phyloP scores from a whole-genome alignment of 108 stramenopile genomes.

The Skeletonema potamos region DNA sequence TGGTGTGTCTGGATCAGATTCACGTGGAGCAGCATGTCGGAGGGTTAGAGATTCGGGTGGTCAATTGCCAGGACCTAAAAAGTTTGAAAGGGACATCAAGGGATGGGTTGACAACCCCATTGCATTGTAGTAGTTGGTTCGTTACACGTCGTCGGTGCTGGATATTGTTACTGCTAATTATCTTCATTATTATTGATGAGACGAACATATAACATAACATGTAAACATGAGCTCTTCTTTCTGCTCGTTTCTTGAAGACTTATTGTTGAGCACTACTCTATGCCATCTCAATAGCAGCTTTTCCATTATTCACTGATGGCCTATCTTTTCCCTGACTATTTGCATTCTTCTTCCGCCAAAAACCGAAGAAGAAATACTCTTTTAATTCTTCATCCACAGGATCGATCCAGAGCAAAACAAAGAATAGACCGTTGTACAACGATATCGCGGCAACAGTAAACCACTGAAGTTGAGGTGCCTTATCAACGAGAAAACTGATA shows the following conservation, averaged over 20 bases:
- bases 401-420: neutral
- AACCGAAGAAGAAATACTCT: neutral
- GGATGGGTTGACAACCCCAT: slow-evolving; percentile 4
- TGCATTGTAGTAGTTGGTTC: neutral
- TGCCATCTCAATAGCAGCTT: neutral
- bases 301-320: neutral
- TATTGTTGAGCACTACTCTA: neutral
- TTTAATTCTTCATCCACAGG: neutral
- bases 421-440: neutral
- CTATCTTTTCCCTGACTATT: neutral
- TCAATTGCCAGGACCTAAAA: slow-evolving; percentile 24
- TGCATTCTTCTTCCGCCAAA: neutral
- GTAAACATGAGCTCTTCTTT: no score
- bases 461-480: neutral
- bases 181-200: neutral
- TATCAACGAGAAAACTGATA: neutral
- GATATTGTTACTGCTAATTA: neutral
- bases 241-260: no score
- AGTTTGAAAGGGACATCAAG: slow-evolving; percentile 32
- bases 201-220: neutral
- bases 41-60: slow-evolving; percentile 60
- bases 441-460: neutral
- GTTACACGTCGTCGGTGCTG: neutral
- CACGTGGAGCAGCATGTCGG: slow-evolving; percentile 57
- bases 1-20: slow-evolving; percentile 52